Conservation (phyloP, 1,139 yeast genomes). For the Saccharomyces hybrid region DNA sequence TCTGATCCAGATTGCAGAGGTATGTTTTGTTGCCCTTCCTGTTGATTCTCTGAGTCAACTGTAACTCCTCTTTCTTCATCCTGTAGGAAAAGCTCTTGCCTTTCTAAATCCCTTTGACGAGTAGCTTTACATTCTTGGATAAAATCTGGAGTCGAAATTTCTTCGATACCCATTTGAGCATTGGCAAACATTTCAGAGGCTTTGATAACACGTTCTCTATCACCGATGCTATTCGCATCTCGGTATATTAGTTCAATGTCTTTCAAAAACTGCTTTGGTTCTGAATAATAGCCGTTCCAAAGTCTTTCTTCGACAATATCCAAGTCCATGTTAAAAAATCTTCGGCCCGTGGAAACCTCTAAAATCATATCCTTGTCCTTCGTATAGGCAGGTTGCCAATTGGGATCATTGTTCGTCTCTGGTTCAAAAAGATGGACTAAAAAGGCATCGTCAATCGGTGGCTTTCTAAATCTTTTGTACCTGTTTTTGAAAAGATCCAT, state of each 20-base stretch:
- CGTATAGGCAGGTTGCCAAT: conserved; percentile 42
- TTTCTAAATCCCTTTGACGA: conserved; percentile 56
- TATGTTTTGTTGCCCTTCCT: conserved; percentile 4
- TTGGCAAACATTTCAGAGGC: conserved; percentile 96
- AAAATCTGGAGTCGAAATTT: conserved; percentile 68
- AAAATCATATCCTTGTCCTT: conserved; percentile 71
- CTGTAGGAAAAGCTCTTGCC: conserved; percentile 39
- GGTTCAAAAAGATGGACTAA: conserved; percentile 76
- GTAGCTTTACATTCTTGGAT: conserved; percentile 69
- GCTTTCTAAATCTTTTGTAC: conserved; percentile 84
- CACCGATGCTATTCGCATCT: conserved; percentile 70
- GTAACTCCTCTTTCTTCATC: conserved; percentile 32
- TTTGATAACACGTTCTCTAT: conserved; percentile 75
- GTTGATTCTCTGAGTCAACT: conserved; percentile 12
- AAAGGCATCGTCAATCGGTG: conserved; percentile 70
- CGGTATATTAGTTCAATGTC: conserved; percentile 79
- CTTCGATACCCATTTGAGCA: conserved; percentile 93
- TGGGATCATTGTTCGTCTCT: conserved; percentile 22
- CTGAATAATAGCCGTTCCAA: conserved; percentile 95
- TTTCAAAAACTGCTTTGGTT: conserved; percentile 79
- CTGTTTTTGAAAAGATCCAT: conserved; percentile 85
- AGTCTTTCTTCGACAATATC: conserved; percentile 90
- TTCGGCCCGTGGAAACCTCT: conserved; percentile 67
- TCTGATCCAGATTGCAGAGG: background rate
- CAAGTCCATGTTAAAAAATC: conserved; percentile 79